A percentile compares a stretch with the other conserved stretches of the same genome.
Evolutionary conservation across 495 filamentous ascomycete genomes (phyloP).

Genomic region (Letharia columbiana): DNA sequence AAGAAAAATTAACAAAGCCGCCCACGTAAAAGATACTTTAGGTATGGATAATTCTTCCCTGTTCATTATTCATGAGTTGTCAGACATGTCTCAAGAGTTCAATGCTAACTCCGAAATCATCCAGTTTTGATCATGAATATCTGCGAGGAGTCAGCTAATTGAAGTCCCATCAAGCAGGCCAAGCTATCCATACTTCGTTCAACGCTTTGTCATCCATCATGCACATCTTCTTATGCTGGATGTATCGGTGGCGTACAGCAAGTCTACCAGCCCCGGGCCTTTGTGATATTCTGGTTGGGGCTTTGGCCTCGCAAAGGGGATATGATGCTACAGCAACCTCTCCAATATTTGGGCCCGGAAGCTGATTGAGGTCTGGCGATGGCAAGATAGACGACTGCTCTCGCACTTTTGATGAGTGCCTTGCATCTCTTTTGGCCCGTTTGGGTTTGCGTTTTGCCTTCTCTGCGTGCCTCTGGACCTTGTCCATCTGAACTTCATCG

Average conservation of each 20-base stretch:
- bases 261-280: conserved; percentile 41
- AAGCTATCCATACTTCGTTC: conserved; percentile 53
- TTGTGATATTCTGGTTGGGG: neutral
- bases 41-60: no score
- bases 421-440: conserved; percentile 37
- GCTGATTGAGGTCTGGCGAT: neutral
- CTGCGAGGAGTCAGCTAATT: conserved; percentile 39
- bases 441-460: conserved; percentile 39
- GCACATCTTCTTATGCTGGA: conserved; percentile 70
- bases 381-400: conserved; percentile 23
- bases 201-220: conserved; percentile 61
- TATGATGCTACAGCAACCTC: neutral
- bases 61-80: no score
- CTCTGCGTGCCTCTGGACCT: conserved; percentile 27
- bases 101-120: no score
- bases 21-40: neutral
- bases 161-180: conserved; percentile 3
- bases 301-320: neutral
- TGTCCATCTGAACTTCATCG: conserved; percentile 19
- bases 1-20: no score
- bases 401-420: conserved; percentile 35
- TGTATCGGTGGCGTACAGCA: conserved; percentile 59
- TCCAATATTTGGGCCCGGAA: neutral
- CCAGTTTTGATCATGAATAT: conserved; percentile 63
- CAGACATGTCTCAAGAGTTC: no score